A percentile compares a stretch with the other conserved stretches of the same genome.
Conservation (phyloP, 2,329 filamentous ascomycete genomes). For the Fusarium nygamai region DNA sequence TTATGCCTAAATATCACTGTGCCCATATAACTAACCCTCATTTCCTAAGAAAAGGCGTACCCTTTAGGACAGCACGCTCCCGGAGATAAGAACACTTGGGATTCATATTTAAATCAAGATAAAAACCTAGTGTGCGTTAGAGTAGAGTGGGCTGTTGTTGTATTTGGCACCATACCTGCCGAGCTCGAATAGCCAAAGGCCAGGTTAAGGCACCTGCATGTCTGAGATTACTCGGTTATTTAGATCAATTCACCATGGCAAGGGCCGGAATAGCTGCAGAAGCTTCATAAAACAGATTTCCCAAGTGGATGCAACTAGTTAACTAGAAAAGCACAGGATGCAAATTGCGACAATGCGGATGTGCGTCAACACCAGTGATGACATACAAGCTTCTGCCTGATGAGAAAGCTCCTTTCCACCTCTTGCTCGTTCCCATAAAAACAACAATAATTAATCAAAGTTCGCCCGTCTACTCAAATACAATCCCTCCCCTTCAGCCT, state of each 20-base stretch:
- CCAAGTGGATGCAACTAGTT: constrained; percentile 22
- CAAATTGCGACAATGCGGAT: constrained; percentile 32
- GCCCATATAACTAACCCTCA: neutral
- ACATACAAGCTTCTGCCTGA: constrained; percentile 34
- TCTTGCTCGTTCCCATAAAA: constrained; percentile 8
- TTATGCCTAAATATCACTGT: neutral
- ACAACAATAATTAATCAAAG: constrained; percentile 31
- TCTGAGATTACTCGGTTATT: neutral
- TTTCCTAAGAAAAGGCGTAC: neutral
- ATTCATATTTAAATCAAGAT: too few relatives aligned
- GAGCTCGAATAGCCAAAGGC: neutral
- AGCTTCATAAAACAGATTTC: constrained; percentile 25
- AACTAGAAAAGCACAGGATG: constrained; percentile 31
- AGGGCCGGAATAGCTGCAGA: neutral
- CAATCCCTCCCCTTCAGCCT: constrained; percentile 13
- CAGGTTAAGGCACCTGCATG: neutral
- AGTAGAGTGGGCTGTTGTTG: neutral
- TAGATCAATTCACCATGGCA: neutral
- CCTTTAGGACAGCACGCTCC: neutral
- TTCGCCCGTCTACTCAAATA: constrained; percentile 22
- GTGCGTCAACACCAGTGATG: constrained; percentile 35
- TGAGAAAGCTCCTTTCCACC: neutral
- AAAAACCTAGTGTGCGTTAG: neutral
- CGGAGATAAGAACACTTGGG: neutral
- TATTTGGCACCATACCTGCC: neutral